Percentiles rank a stretch among this genome's conserved stretches.
Evolutionary conservation across 305 asterid genomes (phyloP).

Genomic region (Solanum hybrid): DNA sequence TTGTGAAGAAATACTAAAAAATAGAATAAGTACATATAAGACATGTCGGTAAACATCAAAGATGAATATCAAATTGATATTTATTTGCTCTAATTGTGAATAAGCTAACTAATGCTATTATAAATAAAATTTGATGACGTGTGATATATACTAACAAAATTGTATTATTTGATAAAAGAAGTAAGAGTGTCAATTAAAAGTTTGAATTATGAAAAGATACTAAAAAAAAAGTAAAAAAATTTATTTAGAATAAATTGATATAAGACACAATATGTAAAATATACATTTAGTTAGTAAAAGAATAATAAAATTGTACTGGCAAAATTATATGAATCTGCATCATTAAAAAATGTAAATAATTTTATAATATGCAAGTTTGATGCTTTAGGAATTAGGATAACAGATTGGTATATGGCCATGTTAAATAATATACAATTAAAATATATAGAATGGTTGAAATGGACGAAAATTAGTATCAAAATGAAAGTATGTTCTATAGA

Average conservation of each 20-base stretch:
- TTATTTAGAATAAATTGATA: background rate
- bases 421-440: background rate
- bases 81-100: background rate
- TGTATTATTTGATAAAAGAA: background rate
- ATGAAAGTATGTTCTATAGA: background rate
- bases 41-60: background rate
- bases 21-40: background rate
- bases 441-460: background rate
- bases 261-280: background rate
- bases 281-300: background rate
- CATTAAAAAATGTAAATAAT: background rate
- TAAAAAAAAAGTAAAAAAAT: background rate
- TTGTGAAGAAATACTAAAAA: background rate
- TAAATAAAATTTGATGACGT: background rate
- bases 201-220: background rate
- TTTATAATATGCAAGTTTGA: background rate
- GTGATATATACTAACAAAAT: background rate
- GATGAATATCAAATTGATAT: background rate
- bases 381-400: background rate
- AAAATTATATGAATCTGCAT: background rate
- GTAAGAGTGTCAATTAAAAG: background rate
- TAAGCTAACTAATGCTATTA: background rate
- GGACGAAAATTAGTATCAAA: background rate
- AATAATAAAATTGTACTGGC: background rate
- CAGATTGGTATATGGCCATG: background rate